Conservation (phyloP, 441 rosid species). For the Capsella rubella region DNA sequence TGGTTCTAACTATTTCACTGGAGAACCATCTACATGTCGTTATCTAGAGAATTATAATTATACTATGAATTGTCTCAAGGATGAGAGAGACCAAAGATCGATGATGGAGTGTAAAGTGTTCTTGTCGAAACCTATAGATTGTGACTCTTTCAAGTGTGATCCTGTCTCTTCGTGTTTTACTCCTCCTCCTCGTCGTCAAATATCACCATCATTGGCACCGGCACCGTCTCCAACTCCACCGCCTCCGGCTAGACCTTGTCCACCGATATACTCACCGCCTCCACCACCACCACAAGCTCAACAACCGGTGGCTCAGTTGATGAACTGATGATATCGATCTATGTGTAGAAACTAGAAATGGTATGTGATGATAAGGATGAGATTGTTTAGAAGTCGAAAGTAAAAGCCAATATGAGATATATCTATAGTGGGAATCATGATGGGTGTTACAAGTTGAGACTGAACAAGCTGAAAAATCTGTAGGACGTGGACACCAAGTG, state of each 20-base stretch:
- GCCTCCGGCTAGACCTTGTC: constrained; percentile 37
- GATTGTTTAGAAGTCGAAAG: constrained; percentile 12
- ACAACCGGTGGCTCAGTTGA: constrained; percentile 27
- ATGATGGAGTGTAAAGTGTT: constrained; percentile 55
- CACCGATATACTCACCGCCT: constrained; percentile 29
- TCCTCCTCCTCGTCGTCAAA: constrained; percentile 22
- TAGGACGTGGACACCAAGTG: constrained; percentile 20
- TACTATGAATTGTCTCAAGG: constrained; percentile 55
- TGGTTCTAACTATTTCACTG: constrained; percentile 56
- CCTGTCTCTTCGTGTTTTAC: constrained; percentile 43
- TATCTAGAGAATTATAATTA: constrained; percentile 45
- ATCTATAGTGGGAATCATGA: neutral
- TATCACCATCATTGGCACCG: constrained; percentile 15
- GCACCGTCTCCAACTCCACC: constrained; percentile 14
- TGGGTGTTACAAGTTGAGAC: constrained; percentile 20
- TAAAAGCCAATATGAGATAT: neutral
- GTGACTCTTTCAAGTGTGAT: constrained; percentile 50
- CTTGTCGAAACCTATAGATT: constrained; percentile 55
- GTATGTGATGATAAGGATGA: constrained; percentile 25
- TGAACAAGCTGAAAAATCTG: constrained; percentile 7
- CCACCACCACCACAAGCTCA: constrained; percentile 28
- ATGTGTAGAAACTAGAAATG: constrained; percentile 33
- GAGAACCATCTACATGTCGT: constrained; percentile 51
- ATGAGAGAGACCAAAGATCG: constrained; percentile 50
- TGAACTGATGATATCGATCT: constrained; percentile 13